Evolutionary conservation across 2,329 filamentous ascomycete genomes (phyloP), one percentile per base, ranked within the genome.

Genomic region (Coniochaeta hoffmannii): DNA sequence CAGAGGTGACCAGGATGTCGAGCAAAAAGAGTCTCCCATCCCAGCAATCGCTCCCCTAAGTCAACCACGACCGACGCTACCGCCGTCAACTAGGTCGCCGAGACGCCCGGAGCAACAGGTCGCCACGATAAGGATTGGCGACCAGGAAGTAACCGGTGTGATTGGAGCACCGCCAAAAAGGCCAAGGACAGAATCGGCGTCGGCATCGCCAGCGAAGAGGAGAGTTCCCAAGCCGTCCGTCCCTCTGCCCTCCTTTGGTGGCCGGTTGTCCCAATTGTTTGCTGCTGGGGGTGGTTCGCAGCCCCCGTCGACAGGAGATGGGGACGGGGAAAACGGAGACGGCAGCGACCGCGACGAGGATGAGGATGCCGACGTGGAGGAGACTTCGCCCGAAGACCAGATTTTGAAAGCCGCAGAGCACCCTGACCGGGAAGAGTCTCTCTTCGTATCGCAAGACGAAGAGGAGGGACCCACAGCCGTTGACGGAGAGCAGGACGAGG

Each of bases 101-200:
- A 87, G 83, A 64, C 79, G 87, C 32, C 72, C 79, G 1, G 78
- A 80, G 1, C 71, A 78, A 28, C 85, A 89, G 62, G 73, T 86
- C 53, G 88, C 88, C 19, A 89, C 87, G 1, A 88, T 93, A 50
- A 91, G 87, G 0, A 82, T 93, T 54, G 89, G 88, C 1, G 77
- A 85, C 58, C 79, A 78, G 49, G 89, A 85, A 0, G 77, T 84
- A 5, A 86, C 82, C 0, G 85, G 84, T 19, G 77, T 83, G 31
- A 78, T 90, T 60, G 86, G 87, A 1, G 80, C 76, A 52, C 74
- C 79, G 82, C 59, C 76, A 58, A 50, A 28, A 53, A 70, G 17
- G 31, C 36, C 19, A 44, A 51, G 46, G 15, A 54, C 55, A 11
- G 56, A 55, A 35, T 14, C 41, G 11, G 41, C 34, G 44, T 55